A percentile compares a stretch with the other conserved stretches of the same genome.
Conservation (phyloP, 257 asterid genomes). For the Striga asiatica region DNA sequence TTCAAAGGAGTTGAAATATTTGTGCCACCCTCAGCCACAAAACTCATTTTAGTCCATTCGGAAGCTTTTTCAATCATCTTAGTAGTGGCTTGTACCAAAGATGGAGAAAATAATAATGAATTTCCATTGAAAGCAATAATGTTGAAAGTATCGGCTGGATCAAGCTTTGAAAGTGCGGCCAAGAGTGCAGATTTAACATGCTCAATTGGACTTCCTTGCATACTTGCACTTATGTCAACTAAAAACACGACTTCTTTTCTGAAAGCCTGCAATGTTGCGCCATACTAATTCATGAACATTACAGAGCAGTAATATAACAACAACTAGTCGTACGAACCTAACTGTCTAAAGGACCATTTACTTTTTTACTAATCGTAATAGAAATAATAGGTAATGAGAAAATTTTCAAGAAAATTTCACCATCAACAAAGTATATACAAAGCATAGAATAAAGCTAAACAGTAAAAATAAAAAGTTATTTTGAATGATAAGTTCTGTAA, state of each 20-base stretch:
- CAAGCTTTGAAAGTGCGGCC: constrained; percentile 46
- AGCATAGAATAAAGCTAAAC: too few species aligned
- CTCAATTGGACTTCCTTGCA: constrained; percentile 59
- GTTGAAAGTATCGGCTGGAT: constrained; percentile 50
- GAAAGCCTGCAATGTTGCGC: constrained; percentile 62
- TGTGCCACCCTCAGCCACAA: constrained; percentile 57
- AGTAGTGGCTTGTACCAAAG: constrained; percentile 39
- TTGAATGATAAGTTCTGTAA: too few species aligned
- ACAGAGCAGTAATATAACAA: too few species aligned
- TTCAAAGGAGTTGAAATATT: constrained; percentile 44
- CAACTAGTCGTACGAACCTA: too few species aligned
- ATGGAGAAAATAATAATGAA: constrained; percentile 35
- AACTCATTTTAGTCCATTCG: constrained; percentile 47
- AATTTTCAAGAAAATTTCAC: too few species aligned
- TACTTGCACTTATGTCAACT: constrained; percentile 73
- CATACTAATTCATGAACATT: too few species aligned
- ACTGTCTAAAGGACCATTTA: too few species aligned
- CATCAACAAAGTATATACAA: too few species aligned
- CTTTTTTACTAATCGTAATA: too few species aligned
- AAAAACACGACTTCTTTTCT: constrained; percentile 58
- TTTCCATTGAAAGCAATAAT: constrained; percentile 51
- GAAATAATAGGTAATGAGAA: too few species aligned
- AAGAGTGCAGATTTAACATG: constrained; percentile 43
- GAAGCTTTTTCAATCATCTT: constrained; percentile 35
- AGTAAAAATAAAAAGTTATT: too few species aligned